Evolutionary conservation across 148 eudicot species (phyloP), one percentile per base, ranked within the genome.

Genomic region (Chenopodium suecicum): DNA sequence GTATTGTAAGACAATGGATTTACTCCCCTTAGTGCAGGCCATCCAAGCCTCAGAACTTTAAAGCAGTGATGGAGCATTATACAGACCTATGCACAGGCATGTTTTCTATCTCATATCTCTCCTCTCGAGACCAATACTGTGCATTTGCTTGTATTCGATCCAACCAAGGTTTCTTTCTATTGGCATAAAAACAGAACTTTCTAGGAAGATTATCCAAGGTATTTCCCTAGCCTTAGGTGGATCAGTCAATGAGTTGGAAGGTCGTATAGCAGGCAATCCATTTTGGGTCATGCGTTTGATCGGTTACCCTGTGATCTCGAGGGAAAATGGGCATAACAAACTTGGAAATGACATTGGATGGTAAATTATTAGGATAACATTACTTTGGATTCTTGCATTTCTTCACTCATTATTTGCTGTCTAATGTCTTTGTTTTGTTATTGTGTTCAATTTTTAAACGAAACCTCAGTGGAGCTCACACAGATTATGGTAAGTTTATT

Each of bases 261-360:
- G 95, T 31, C 81, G 84, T 44, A 88, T 79, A 74, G 99, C 99
- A 44, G 98, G 99, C 14, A 92, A 91, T 74, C 92, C 99, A 73
- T 94, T 96, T 85, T 96, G 99, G 99, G 99, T 94, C n/a, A 84
- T 91, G 80, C 94, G 99, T 63, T 83, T 92, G 69, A 91, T 96
- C 64, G 99, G 98, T 73, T 96, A 96, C 78, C 99, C 99, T 64
- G 92, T 84, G 78, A 48, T 84, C 27, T 67, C 88, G 19, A 72
- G 44, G 79, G 84, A 77, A 74, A 88, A 88, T 78, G 89, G 87
- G 75, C 76, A 84, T 5, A 82, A 74, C 68, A 80, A 81, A 84
- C 82, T 88, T 37, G 87, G 86, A 76, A 89, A 90, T 80, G 96
- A 88, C 68, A 72, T 93, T 73, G 98, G 98, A 86, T 94, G 98